Conservation (phyloP, 345 rosid species). For the Bruguiera parviflora region DNA sequence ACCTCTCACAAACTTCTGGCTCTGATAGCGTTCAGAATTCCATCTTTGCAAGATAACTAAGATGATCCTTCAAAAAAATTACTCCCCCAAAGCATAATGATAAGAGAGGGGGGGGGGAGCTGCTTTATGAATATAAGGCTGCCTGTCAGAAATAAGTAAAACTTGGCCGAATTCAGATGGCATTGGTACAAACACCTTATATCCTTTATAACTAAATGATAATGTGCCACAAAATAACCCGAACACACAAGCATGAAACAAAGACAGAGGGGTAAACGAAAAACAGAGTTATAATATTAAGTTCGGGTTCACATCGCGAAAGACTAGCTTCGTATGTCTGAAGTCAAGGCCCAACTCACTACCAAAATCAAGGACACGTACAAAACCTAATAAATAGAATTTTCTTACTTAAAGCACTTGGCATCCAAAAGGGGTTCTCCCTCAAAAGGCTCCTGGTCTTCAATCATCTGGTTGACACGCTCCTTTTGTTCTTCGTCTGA, state of each 20-base stretch:
- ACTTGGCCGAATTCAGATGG: too few species aligned
- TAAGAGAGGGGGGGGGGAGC: too few species aligned
- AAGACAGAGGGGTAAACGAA: not conserved
- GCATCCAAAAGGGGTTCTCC: constrained; percentile 96
- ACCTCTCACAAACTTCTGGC: too few species aligned
- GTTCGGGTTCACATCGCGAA: constrained; percentile 8
- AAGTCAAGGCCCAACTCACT: constrained; percentile 19
- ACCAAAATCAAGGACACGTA: not conserved
- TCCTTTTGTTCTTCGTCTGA: constrained; percentile 85
- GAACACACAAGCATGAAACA: not conserved
- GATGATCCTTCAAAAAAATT: too few species aligned
- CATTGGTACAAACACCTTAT: too few species aligned
- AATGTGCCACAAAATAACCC: constrained; percentile 1
- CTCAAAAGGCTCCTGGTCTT: constrained; percentile 87
- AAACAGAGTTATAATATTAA: not conserved
- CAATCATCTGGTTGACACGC: constrained; percentile 92
- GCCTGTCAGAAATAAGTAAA: too few species aligned
- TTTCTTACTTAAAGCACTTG: constrained; percentile 83
- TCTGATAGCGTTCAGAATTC: too few species aligned
- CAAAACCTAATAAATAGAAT: not conserved
- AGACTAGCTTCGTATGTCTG: not conserved
- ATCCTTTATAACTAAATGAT: too few species aligned
- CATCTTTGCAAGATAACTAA: too few species aligned
- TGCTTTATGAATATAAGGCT: too few species aligned
- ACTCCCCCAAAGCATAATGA: too few species aligned